phyloP scores from a whole-genome alignment of 495 filamentous ascomycete species.

The Penicillium salamii region DNA sequence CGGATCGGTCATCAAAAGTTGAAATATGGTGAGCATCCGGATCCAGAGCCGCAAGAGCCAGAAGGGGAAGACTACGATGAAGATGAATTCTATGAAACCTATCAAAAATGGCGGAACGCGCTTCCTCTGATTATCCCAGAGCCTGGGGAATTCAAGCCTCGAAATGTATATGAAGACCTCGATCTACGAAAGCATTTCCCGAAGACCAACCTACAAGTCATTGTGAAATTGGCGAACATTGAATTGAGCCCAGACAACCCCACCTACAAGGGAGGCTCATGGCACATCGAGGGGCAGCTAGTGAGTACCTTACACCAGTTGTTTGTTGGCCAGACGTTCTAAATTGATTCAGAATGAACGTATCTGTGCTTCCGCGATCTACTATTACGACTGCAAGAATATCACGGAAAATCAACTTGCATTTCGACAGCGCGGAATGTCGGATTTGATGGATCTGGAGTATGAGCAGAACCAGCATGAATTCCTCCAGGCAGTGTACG shows the following conservation, averaged over 20 bases:
- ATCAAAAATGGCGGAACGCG: neutral
- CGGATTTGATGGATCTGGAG: conserved; percentile 4
- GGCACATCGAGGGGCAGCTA: conserved; percentile 57
- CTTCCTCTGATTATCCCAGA: conserved; percentile 32
- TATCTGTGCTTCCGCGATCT: conserved; percentile 59
- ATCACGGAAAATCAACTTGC: conserved; percentile 52
- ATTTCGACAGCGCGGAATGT: conserved; percentile 43
- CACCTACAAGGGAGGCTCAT: conserved; percentile 44
- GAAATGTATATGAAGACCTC: conserved; percentile 1
- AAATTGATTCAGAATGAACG: conserved; percentile 42
- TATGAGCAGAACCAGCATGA: conserved; percentile 26
- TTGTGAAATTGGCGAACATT: conserved; percentile 64
- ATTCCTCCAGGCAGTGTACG: conserved; percentile 30
- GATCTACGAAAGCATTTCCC: conserved; percentile 27
- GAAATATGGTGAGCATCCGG: conserved; percentile 12
- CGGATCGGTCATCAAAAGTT: conserved; percentile 17
- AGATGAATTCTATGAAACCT: neutral
- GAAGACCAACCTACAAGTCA: conserved; percentile 52
- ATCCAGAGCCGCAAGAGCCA: conserved; percentile 3
- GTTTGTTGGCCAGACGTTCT: neutral
- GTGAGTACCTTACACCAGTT: conserved; percentile 15
- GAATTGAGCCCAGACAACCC: conserved; percentile 58
- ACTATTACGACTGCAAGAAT: conserved; percentile 63
- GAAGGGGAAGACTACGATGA: conserved; percentile 2
- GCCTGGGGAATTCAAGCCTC: conserved; percentile 11